Conservation (phyloP, 495 filamentous ascomycete species). For the Trichocladium antarcticum region DNA sequence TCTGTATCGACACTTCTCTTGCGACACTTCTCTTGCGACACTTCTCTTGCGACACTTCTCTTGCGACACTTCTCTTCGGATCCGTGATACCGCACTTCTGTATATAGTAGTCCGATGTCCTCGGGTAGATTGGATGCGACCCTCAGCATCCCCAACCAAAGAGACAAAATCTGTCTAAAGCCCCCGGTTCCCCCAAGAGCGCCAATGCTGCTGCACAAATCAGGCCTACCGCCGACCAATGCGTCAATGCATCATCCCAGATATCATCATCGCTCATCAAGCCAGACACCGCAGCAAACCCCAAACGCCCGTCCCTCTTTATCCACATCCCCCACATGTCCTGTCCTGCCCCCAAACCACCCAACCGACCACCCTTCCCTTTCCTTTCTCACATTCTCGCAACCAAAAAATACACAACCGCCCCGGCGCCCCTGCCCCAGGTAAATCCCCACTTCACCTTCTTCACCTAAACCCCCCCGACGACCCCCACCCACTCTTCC, state of each 20-base stretch:
- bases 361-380: neutral
- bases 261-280: constrained; percentile 4
- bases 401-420: too few relatives aligned
- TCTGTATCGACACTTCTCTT: too few relatives aligned
- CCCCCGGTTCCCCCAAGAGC: neutral
- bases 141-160: neutral
- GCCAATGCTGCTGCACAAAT: neutral
- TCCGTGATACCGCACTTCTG: too few relatives aligned
- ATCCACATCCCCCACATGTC: neutral
- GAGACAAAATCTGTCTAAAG: neutral
- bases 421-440: too few relatives aligned
- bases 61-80: too few relatives aligned
- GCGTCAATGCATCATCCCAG: neutral
- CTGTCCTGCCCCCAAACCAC: too few relatives aligned
- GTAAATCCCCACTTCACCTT: neutral
- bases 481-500: constrained; percentile 21
- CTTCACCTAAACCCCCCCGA: constrained; percentile 6
- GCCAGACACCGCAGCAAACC: neutral
- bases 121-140: neutral
- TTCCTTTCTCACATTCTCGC: too few relatives aligned
- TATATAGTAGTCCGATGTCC: too few relatives aligned
- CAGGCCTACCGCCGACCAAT: neutral
- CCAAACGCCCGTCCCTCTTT: neutral
- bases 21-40: too few relatives aligned
- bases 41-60: too few relatives aligned